Evolutionary conservation across 2,329 filamentous ascomycete genomes (phyloP).

Genomic region (Aspergillus novofumigatus): DNA sequence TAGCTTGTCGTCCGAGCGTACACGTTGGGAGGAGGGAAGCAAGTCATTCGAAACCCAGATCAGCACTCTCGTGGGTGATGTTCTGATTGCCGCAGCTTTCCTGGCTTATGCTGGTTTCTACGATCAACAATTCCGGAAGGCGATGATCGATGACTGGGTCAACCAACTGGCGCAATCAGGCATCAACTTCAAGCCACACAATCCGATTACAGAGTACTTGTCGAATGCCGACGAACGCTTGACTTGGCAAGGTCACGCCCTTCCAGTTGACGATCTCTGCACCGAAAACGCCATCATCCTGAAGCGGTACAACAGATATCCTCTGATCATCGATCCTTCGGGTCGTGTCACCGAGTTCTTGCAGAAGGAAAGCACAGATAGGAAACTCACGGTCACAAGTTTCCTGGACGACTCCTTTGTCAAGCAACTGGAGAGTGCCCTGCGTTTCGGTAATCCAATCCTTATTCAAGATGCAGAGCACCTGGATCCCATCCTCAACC

Average conservation of each 20-base stretch:
- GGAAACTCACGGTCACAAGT: constrained; percentile 91
- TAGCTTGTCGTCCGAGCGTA: constrained; percentile 88
- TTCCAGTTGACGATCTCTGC: constrained; percentile 95
- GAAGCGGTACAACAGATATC: constrained; percentile 96
- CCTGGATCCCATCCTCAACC: constrained; percentile 93
- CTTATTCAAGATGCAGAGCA: constrained; percentile 98
- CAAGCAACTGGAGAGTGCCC: constrained; percentile 93
- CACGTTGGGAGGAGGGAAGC: constrained; percentile 94
- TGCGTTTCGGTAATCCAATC: constrained; percentile 97
- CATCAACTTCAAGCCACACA: constrained; percentile 86
- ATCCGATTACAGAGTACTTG: constrained; percentile 91
- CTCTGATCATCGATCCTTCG: constrained; percentile 95
- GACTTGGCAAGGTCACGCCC: constrained; percentile 86
- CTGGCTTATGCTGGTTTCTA: constrained; percentile 95
- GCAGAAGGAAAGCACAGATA: constrained; percentile 88
- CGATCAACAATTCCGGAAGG: constrained; percentile 95
- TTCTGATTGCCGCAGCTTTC: constrained; percentile 94
- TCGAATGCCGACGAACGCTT: constrained; percentile 94
- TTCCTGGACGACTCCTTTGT: constrained; percentile 98
- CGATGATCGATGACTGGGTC: constrained; percentile 96
- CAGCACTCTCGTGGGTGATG: constrained; percentile 90
- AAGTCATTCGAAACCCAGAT: constrained; percentile 98
- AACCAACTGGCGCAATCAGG: constrained; percentile 91
- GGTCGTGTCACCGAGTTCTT: constrained; percentile 92
- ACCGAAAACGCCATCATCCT: constrained; percentile 98